Evolutionary conservation across 2,329 filamentous ascomycete genomes (phyloP), one percentile per base, ranked within the genome.

Genomic region (Claviceps maximensis): DNA sequence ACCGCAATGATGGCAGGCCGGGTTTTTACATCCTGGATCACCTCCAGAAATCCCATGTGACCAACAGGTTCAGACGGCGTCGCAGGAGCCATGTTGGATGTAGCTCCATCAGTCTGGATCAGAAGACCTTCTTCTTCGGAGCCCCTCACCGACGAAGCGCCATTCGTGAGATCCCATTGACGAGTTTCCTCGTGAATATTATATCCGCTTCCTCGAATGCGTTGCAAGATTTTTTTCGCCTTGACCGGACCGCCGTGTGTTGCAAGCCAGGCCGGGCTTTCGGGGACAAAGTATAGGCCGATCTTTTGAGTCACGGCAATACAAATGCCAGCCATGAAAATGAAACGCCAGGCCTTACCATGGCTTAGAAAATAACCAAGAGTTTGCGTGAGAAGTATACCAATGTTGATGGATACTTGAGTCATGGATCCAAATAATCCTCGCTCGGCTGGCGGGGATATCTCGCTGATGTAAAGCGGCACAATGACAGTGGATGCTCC

Each of bases 401-500:
- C 93, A 25, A 90, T 73, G 63, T 97, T 97, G 73, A 90, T 90
- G 69, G 89, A 90, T 63, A 97, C 83, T 66, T 98, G 91, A 0
- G 93, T 97, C 69, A 94, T 85, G 53, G 80, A 76, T 13, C 82
- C 82, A 63, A 95, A 97, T 57, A 95, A 81, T 5, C 89, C 90
- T 52, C 83, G 80, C 58, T 84, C 79, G 17, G 75, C 71, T 0
- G 81, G 81, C 4, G 91, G 93, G 0, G 90, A 84, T 27, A 96
- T 79, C 68, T 98, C 93, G 47, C 89, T 90, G 60, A 98, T 89
- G 72, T 95, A 98, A 21, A 98, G 80, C 0, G 93, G 93, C 2
- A 94, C 89, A 38, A 96, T 87, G 21, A 98, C 93, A 2, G 93
- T 91, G 1, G 89, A 82, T 2, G 89, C 88, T 23, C 93, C 93